Base-by-base conservation (phyloP, 2,329 filamentous ascomycete species). In the Fusarium abutilonis region DNA sequence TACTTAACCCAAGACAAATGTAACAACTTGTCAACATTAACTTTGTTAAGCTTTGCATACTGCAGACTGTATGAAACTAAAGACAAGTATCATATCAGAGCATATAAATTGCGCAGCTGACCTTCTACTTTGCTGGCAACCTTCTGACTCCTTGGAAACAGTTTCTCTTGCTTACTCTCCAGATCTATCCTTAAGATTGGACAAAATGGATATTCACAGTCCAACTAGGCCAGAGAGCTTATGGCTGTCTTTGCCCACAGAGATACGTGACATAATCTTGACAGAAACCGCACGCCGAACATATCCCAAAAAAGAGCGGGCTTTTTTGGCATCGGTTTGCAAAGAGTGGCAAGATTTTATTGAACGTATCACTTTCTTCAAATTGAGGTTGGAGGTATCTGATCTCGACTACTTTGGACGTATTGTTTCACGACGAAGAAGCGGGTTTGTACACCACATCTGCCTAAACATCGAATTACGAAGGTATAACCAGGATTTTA, bases 271-370 rank as follows among this genome's bases (percentile, higher is more conserved):
- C 52, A 51, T 72, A 56, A 75, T 77, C 51, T 56, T 76, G 45
- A 56, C 63, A 40, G 35, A 28, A 55, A 65, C 74, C 47, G 21
- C 65, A 56, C 19, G 48, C 35, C 65, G 73, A 38, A 76, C 71
- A 62, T 34, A 70, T 58, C 59, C 57, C 31, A 26, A 26, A 26
- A 6, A 26, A 6, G 70, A 73, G 50, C 76, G 72, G 73, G 67
- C 70, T 56, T 73, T 69, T 46, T 59, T 68, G 49, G 72, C 74
- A 19, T 70, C 72, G 41, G 72, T 76, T 9, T 76, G 72, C 66
- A 74, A 50, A 66, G 74, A 76, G 70, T 77, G 73, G 74, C 73
- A 74, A 54, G 8, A 44, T 40, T 48, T 70, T 52, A 47, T 77
- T 21, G 72, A 75, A 56, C 70, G 60, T 39, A 39, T 15, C 29